Percentiles rank a stretch among this genome's conserved stretches.
Evolutionary conservation across 2,329 filamentous ascomycete species (phyloP).

Genomic region (Penicillium freii): DNA sequence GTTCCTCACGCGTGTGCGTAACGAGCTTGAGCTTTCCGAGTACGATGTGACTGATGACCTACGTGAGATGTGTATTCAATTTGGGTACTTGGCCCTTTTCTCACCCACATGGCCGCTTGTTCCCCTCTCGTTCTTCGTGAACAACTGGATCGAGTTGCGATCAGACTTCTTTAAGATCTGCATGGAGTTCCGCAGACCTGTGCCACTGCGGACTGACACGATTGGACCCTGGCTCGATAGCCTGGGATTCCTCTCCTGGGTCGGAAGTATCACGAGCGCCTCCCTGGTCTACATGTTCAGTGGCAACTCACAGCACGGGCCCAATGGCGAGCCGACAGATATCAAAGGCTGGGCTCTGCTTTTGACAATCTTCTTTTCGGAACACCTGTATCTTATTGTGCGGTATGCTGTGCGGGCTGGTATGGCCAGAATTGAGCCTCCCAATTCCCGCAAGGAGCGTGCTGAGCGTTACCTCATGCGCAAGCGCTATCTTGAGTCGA

Average conservation of each 20-base stretch:
- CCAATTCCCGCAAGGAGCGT: conserved; percentile 80
- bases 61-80: conserved; percentile 90
- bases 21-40: conserved; percentile 77
- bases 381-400: conserved; percentile 83
- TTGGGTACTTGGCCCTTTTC: conserved; percentile 87
- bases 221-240: conserved; percentile 94
- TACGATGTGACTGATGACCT: conserved; percentile 93
- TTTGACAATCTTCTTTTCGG: conserved; percentile 76
- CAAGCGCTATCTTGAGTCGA: conserved; percentile 68
- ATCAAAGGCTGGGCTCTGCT: conserved; percentile 80
- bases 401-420: conserved; percentile 70
- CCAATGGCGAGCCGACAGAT: conserved; percentile 49
- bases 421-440: conserved; percentile 78
- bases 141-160: conserved; percentile 94
- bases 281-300: conserved; percentile 89
- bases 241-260: conserved; percentile 85
- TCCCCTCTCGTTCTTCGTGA: conserved; percentile 82
- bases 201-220: conserved; percentile 84
- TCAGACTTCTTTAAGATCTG: conserved; percentile 96
- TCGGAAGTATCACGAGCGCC: conserved; percentile 83
- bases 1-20: conserved; percentile 79
- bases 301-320: conserved; percentile 54
- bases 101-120: conserved; percentile 92
- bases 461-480: conserved; percentile 77
- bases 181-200: conserved; percentile 81